A percentile compares a stretch with the other conserved stretches of the same genome.
Evolutionary conservation across 176 grass and related monocot species (phyloP).

Genomic region (Avena eriantha): DNA sequence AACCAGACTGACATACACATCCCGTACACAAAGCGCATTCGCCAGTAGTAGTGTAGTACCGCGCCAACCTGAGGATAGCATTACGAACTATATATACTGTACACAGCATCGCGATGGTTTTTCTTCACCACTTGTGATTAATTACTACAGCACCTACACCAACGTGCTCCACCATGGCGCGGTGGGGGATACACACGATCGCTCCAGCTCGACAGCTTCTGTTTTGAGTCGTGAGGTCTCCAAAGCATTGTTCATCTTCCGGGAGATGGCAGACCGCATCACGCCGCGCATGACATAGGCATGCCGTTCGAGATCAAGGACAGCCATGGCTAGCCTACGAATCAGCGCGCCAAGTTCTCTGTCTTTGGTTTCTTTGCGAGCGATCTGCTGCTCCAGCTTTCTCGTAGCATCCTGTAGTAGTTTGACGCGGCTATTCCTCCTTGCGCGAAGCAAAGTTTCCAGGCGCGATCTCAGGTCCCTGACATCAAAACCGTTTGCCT

Average conservation of each 20-base stretch:
- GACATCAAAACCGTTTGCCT: constrained; percentile 69
- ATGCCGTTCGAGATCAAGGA: constrained; percentile 38
- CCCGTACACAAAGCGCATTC: too few relatives aligned
- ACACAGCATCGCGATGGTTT: too few relatives aligned
- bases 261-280: constrained; percentile 19
- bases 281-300: constrained; percentile 8
- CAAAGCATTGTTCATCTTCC: background rate
- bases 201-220: constrained; percentile 19
- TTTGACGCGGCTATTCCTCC: background rate
- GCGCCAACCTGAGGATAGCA: too few relatives aligned
- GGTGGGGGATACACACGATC: background rate
- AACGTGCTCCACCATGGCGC: constrained; percentile 16
- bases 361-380: constrained; percentile 12
- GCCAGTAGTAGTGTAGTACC: too few relatives aligned
- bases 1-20: too few relatives aligned
- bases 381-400: background rate
- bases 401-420: background rate
- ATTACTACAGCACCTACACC: background rate
- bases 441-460: constrained; percentile 41
- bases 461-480: constrained; percentile 50
- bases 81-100: too few relatives aligned
- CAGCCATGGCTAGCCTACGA: constrained; percentile 9
- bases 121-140: too few relatives aligned
- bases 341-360: background rate
- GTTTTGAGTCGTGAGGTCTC: constrained; percentile 38